Conservation (phyloP, 1,139 yeast genomes). For the Candida sp. region DNA sequence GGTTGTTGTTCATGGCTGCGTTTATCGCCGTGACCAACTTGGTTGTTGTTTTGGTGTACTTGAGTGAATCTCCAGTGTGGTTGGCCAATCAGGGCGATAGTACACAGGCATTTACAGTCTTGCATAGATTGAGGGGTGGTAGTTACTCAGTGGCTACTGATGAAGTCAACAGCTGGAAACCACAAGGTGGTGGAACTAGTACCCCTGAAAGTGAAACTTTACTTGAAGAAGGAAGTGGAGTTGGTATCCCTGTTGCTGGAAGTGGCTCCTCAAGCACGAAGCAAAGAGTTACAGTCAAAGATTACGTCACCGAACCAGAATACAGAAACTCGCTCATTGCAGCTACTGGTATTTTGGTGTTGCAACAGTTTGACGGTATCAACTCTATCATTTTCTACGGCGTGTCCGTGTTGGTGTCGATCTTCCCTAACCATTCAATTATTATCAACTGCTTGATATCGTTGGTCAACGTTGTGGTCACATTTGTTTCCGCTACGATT, state of each 20-base stretch:
- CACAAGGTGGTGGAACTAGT: constrained; percentile 8
- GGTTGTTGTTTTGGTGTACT: constrained; percentile 40
- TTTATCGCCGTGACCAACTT: constrained; percentile 55
- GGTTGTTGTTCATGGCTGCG: constrained; percentile 62
- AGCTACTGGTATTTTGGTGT: constrained; percentile 76
- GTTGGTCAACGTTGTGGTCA: constrained; percentile 69
- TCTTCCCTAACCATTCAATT: constrained; percentile 74
- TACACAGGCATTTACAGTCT: constrained; percentile 35
- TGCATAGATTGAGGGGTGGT: constrained; percentile 47
- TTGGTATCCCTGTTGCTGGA: constrained; percentile 4
- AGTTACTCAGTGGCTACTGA: constrained; percentile 36
- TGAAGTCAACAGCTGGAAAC: constrained; percentile 45
- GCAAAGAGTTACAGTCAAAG: constrained; percentile 28
- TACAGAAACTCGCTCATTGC: constrained; percentile 65
- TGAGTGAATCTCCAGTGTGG: constrained; percentile 92
- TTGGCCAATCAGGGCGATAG: constrained; percentile 43
- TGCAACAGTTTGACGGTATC: constrained; percentile 93
- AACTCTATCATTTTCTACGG: constrained; percentile 94
- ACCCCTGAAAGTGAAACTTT: constrained; percentile 11
- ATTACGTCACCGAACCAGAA: constrained; percentile 54
- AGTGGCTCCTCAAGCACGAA: constrained; percentile 5
- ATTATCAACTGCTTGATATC: constrained; percentile 78
- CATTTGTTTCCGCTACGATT: constrained; percentile 70
- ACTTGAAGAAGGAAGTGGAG: constrained; percentile 21
- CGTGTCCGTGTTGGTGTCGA: constrained; percentile 72